Percentiles rank a stretch among this genome's conserved stretches.
phyloP scores from a whole-genome alignment of 441 rosid genomes.

The Syzygium syzygioides region DNA sequence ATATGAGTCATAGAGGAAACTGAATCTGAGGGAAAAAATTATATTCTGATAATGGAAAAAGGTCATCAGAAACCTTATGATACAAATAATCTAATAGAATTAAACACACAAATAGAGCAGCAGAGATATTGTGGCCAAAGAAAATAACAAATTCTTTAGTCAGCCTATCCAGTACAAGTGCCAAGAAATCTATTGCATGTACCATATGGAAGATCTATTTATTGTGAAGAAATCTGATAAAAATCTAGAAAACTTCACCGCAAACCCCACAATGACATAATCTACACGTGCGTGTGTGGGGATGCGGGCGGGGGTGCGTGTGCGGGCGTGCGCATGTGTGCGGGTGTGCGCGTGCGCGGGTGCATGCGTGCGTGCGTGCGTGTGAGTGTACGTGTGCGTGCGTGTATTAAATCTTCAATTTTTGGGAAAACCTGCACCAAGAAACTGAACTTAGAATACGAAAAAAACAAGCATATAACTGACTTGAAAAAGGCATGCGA shows the following conservation, averaged over 20 bases:
- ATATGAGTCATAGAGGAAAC: background rate
- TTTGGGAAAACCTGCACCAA: conserved; percentile 83
- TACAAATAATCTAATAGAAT: background rate
- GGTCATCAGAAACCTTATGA: background rate
- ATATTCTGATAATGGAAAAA: background rate
- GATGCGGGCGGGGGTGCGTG: no score
- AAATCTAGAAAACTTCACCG: background rate
- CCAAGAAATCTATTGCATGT: background rate
- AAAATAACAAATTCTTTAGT: background rate
- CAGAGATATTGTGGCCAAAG: background rate
- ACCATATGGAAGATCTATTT: background rate
- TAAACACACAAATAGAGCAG: background rate
- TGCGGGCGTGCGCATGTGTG: no score
- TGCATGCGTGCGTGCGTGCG: no score
- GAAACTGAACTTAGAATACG: conserved; percentile 9
- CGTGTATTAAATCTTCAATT: conserved; percentile 73
- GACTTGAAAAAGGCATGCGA: background rate
- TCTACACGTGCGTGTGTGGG: background rate
- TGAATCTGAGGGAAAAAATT: background rate
- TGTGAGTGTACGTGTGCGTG: no score
- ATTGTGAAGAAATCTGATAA: background rate
- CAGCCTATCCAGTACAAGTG: background rate
- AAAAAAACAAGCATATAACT: background rate
- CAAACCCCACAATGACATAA: background rate
- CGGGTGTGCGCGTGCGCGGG: no score